Base-by-base conservation (phyloP, 176 grass and related monocot species). In the Elaeis guineensis region DNA sequence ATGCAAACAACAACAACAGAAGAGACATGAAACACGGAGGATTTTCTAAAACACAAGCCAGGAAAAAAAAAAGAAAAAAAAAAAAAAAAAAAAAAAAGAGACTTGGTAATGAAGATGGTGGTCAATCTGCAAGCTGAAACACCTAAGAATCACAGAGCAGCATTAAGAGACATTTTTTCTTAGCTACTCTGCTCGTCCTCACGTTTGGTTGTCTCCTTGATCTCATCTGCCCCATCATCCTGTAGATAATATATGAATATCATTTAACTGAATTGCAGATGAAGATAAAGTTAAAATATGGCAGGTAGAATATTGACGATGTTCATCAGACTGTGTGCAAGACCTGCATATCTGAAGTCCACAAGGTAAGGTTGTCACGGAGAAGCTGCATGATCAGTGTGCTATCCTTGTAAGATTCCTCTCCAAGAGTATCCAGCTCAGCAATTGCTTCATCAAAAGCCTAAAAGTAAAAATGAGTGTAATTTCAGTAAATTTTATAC, bases 271-370 rank as follows among this genome's bases (percentile, higher is more conserved):
- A 64, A 20, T 62, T 77, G 20, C 21, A 55, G 25, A 53, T 52
- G 6, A 29, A 23, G 53, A 15, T 21, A 63, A 30, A 22, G 20
- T 48, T n/a, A 9, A 59, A 54, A 25, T 74, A 28, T 32, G 44
- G 11, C 21, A 20, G 26, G 19, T 14, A 52, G 1, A 53, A 53
- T 14, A 30, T 21, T 62, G 7, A 58, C 12, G 51, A 21, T 71
- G 52, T 21, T 60, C 23, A 44, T 17, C 21, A 21, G 69, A 53
- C 28, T 19, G 63, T 52, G 63, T 25, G 6, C 62, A 54, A 12
- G 59, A 97, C 92, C 92, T 97, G 92, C 92, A 97, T 92, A 76
- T 97, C 92, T 49, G 92, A 97, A 61, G 83, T 97, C 92, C 92
- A 97, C 69, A 97, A 74, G 29, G 92, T 93, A 49, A 98, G 87